phyloP scores from a whole-genome alignment of 441 rosid species.

The Erodium texanum region DNA sequence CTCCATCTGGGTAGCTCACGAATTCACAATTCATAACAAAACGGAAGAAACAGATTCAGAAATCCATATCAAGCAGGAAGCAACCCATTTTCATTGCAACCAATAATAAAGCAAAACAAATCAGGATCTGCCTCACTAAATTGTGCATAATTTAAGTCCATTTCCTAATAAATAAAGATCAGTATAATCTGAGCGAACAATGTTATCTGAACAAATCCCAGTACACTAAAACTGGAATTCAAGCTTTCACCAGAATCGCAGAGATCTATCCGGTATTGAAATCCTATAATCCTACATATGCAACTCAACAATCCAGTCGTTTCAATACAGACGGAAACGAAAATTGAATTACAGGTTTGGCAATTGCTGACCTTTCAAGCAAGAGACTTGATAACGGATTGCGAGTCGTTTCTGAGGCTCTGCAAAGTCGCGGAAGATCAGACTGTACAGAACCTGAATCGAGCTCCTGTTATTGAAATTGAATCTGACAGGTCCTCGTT shows the following conservation, averaged over 20 bases:
- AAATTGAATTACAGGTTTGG: conserved; percentile 2
- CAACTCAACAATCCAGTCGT: neutral
- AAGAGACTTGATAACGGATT: neutral
- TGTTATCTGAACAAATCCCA: neutral
- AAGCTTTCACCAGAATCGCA: conserved; percentile 1
- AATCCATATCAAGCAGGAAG: neutral
- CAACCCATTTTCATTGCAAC: neutral
- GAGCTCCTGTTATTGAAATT: neutral
- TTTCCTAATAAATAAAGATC: neutral
- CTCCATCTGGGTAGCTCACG: conserved; percentile 2
- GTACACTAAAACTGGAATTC: conserved; percentile 1
- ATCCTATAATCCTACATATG: neutral
- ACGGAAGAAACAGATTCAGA: neutral
- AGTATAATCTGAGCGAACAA: neutral
- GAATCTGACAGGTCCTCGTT: neutral
- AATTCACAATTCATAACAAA: neutral
- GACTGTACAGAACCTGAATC: neutral
- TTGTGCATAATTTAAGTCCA: neutral
- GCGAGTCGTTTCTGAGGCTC: neutral
- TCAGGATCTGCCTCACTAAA: neutral
- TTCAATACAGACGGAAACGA: neutral
- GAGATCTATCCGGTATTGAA: neutral
- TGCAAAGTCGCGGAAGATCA: neutral
- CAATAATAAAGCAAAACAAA: neutral
- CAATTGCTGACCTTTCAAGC: conserved; percentile 1